Percentiles rank a stretch among this genome's conserved stretches.
Evolutionary conservation across 2,329 filamentous ascomycete species (phyloP).

Genomic region (Curvularia hawaiiensis): DNA sequence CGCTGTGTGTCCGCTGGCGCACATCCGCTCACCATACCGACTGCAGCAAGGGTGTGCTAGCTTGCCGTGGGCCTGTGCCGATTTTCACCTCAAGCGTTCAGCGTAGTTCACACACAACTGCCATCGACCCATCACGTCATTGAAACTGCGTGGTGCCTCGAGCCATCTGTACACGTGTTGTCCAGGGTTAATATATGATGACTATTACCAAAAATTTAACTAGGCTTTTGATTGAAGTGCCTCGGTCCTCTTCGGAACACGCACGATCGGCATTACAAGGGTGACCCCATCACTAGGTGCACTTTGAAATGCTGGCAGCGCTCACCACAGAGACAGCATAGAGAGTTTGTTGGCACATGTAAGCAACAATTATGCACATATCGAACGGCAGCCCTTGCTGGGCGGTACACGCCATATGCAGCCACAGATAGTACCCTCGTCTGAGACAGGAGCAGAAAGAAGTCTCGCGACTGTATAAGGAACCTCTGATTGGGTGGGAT

Average conservation of each 20-base stretch:
- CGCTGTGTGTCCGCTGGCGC: slow-evolving; percentile 20
- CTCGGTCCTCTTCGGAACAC: slow-evolving; percentile 14
- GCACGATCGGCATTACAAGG: slow-evolving; percentile 2
- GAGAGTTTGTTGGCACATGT: background rate
- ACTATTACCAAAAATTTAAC: background rate
- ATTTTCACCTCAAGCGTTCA: background rate
- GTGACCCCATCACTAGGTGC: slow-evolving; percentile 4
- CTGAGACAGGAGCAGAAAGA: background rate
- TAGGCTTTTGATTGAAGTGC: background rate
- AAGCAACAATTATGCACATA: background rate
- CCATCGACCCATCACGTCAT: background rate
- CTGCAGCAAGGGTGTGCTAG: slow-evolving; percentile 2
- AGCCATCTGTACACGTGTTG: background rate
- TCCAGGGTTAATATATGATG: background rate
- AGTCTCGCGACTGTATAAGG: background rate
- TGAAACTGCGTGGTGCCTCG: background rate
- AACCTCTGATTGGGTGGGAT: background rate
- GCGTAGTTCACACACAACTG: background rate
- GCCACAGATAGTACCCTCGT: background rate
- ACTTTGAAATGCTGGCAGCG: slow-evolving; percentile 5
- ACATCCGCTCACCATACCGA: slow-evolving; percentile 18
- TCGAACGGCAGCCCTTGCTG: background rate
- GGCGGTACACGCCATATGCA: background rate
- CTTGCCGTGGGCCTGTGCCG: background rate
- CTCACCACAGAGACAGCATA: background rate